Evolutionary conservation across 2,329 filamentous ascomycete genomes (phyloP).

Genomic region (Nothophaeocryptopus gaeumannii): DNA sequence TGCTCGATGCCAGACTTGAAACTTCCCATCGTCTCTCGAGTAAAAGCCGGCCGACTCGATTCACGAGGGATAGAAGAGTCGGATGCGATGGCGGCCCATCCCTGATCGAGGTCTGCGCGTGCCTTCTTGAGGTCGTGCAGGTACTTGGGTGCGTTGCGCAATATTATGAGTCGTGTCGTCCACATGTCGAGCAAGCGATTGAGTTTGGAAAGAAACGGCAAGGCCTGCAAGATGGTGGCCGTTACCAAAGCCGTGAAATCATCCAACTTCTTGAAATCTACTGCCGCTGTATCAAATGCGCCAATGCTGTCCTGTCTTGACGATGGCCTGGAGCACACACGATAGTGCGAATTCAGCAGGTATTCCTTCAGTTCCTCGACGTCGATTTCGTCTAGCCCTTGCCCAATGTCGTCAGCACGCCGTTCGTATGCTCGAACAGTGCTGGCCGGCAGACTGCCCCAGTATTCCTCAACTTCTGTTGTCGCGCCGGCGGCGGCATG

Average conservation of each 20-base stretch:
- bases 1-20: constrained; percentile 59
- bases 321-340: constrained; percentile 44
- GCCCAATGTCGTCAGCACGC: constrained; percentile 70
- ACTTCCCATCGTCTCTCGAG: constrained; percentile 23
- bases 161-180: constrained; percentile 71
- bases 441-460: constrained; percentile 66
- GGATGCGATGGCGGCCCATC: constrained; percentile 60
- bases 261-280: constrained; percentile 57
- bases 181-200: constrained; percentile 72
- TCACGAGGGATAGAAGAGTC: constrained; percentile 1
- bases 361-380: constrained; percentile 87
- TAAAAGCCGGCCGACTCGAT: constrained; percentile 17
- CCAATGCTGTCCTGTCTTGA: constrained; percentile 35
- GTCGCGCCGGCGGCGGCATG: no score
- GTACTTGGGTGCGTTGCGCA: constrained; percentile 70
- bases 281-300: constrained; percentile 16
- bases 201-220: constrained; percentile 76
- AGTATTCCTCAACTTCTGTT: constrained; percentile 48
- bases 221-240: constrained; percentile 81
- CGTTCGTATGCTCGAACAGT: constrained; percentile 67
- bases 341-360: constrained; percentile 76
- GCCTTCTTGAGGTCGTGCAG: constrained; percentile 62
- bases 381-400: constrained; percentile 66
- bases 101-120: constrained; percentile 62
- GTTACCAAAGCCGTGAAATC: constrained; percentile 89